A percentile compares a stretch with the other conserved stretches of the same genome.
phyloP scores from a whole-genome alignment of 768 basidiomycete species.

The Boletus eberwhitei region DNA sequence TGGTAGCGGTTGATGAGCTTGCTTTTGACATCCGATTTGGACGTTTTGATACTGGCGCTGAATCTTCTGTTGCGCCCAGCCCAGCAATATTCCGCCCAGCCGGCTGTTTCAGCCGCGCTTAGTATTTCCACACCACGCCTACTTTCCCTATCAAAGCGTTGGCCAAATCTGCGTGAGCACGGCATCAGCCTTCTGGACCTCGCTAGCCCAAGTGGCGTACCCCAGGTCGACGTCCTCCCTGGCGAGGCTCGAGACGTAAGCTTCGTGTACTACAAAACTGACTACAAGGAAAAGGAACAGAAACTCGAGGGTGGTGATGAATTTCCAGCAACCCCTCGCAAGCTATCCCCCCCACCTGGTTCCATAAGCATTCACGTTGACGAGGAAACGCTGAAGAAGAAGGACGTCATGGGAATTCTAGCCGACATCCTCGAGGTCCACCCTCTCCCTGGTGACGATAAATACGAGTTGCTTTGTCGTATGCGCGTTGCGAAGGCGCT shows the following conservation, averaged over 20 bases:
- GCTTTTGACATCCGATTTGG: constrained; percentile 83
- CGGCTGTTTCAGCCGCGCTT: constrained; percentile 78
- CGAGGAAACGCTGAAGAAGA: constrained; percentile 55
- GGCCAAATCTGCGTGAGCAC: constrained; percentile 79
- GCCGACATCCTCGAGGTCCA: constrained; percentile 67
- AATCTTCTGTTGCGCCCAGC: constrained; percentile 88
- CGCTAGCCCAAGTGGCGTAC: constrained; percentile 49
- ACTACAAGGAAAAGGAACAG: constrained; percentile 44
- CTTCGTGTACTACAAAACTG: constrained; percentile 77
- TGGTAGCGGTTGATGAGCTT: constrained; percentile 84
- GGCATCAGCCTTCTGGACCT: constrained; percentile 75
- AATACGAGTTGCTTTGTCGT: constrained; percentile 84
- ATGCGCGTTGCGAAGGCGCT: constrained; percentile 78
- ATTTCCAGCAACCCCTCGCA: constrained; percentile 47
- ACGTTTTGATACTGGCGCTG: constrained; percentile 78
- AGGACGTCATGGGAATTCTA: constrained; percentile 72
- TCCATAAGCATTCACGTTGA: constrained; percentile 62
- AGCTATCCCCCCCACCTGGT: constrained; percentile 40
- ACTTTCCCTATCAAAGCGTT: constrained; percentile 78
- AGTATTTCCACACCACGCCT: constrained; percentile 79
- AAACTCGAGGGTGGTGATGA: constrained; percentile 45
- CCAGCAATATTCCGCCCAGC: constrained; percentile 90
- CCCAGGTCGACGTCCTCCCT: constrained; percentile 61
- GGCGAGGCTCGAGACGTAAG: constrained; percentile 73
- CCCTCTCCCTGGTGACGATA: constrained; percentile 74